phyloP scores from a whole-genome alignment of 768 basidiomycete genomes.

The Agrocybe praecox region DNA sequence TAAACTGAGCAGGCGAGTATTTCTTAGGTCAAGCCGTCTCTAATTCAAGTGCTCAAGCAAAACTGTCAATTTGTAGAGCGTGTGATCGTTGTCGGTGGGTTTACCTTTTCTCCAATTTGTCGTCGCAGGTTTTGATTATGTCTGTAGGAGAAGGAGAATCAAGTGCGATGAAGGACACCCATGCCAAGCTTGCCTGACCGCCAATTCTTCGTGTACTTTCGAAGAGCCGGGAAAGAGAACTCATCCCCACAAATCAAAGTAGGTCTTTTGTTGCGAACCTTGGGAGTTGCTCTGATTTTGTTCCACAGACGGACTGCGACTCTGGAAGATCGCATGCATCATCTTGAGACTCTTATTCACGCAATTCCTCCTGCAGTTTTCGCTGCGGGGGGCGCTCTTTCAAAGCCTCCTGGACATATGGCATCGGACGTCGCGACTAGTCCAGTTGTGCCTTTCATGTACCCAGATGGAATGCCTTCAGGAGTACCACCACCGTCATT shows the following conservation, averaged over 20 bases:
- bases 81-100: constrained; percentile 91
- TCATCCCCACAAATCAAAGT: constrained; percentile 90
- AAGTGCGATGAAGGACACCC: constrained; percentile 91
- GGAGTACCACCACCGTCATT: constrained; percentile 81
- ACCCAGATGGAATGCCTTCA: constrained; percentile 41
- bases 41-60: constrained; percentile 1
- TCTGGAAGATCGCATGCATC: constrained; percentile 87
- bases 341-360: constrained; percentile 82
- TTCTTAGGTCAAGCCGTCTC: background rate
- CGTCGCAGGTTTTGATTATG: constrained; percentile 4
- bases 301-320: constrained; percentile 70
- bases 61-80: constrained; percentile 48
- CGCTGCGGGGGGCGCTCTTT: constrained; percentile 51
- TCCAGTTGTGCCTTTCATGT: constrained; percentile 43
- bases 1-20: constrained; percentile 80
- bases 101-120: constrained; percentile 12
- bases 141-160: constrained; percentile 72
- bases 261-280: constrained; percentile 27
- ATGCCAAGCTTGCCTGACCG: constrained; percentile 85
- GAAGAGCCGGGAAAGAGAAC: constrained; percentile 87
- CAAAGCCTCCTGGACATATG: constrained; percentile 31
- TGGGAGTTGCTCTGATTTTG: constrained; percentile 1
- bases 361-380: constrained; percentile 85
- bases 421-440: constrained; percentile 26
- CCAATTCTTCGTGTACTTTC: constrained; percentile 81